Evolutionary conservation across 305 asterid species (phyloP).

Genomic region (Solanum aculeatissimum): DNA sequence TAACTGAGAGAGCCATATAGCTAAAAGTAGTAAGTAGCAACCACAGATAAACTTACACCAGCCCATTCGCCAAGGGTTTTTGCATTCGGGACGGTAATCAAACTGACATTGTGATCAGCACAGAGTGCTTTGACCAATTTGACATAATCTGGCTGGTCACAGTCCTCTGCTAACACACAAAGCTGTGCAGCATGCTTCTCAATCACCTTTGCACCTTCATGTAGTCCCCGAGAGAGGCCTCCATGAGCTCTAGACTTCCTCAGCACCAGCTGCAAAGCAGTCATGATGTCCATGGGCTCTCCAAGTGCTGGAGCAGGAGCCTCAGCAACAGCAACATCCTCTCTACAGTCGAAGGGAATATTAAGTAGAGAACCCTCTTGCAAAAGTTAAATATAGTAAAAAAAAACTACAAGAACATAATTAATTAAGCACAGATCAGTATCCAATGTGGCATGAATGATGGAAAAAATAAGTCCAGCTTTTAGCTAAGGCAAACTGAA

Average conservation of each 20-base stretch:
- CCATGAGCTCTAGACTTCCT: slow-evolving; percentile 48
- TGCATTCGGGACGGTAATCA: slow-evolving; percentile 47
- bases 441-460: not conserved
- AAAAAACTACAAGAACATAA: not conserved
- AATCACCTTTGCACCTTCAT: slow-evolving; percentile 40
- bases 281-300: slow-evolving; percentile 61
- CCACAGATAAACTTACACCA: slow-evolving; percentile 27
- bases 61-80: slow-evolving; percentile 58
- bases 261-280: slow-evolving; percentile 48
- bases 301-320: slow-evolving; percentile 43
- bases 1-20: not conserved
- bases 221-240: slow-evolving; percentile 46
- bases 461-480: not conserved
- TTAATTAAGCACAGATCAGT: not conserved
- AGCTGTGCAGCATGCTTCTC: slow-evolving; percentile 61
- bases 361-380: not conserved
- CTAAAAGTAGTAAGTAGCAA: not conserved
- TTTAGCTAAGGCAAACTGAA: not conserved
- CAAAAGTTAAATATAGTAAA: not conserved
- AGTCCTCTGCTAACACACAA: slow-evolving; percentile 59
- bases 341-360: not conserved
- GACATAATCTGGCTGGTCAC: slow-evolving; percentile 53
- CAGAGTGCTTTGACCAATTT: slow-evolving; percentile 53
- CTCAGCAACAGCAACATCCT: slow-evolving; percentile 15
- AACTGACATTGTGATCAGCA: slow-evolving; percentile 56